These are phyloP conservation scores for Colletotrichum caudatum DNA, from an alignment of 2,329 filamentous ascomycete genomes.

Conservation along the genomic window DNA sequence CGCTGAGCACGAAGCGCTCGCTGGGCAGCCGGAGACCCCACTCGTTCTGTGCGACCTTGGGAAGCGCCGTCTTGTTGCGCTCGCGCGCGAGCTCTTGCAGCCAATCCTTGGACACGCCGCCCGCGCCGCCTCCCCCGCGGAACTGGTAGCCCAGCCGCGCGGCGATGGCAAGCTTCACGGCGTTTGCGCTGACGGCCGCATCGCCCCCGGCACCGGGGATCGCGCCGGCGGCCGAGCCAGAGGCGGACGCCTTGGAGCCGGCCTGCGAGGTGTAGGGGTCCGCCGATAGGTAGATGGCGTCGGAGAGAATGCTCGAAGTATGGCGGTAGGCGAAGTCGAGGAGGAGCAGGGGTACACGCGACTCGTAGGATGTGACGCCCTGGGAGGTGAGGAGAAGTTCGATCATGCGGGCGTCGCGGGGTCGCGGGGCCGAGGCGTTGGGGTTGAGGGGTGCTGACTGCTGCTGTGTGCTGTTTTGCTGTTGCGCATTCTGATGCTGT, in stretches of 20 bases:
- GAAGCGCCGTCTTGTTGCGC: slow-evolving; percentile 75
- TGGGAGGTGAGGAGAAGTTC: slow-evolving; percentile 84
- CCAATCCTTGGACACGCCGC: slow-evolving; percentile 78
- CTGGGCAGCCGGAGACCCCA: slow-evolving; percentile 76
- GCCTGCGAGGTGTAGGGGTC: slow-evolving; percentile 75
- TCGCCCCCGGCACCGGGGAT: slow-evolving; percentile 58
- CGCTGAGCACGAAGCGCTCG: slow-evolving; percentile 76
- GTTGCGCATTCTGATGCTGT: slow-evolving; percentile 39
- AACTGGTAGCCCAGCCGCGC: slow-evolving; percentile 78
- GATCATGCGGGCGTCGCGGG: slow-evolving; percentile 82
- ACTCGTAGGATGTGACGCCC: slow-evolving; percentile 83
- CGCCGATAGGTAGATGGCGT: slow-evolving; percentile 75
- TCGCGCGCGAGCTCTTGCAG: slow-evolving; percentile 79
- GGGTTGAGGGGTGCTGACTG: slow-evolving; percentile 45
- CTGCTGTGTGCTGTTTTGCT: slow-evolving; percentile 26
- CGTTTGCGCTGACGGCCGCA: slow-evolving; percentile 72
- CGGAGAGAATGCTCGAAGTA: slow-evolving; percentile 77
- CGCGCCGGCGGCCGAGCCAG: slow-evolving; percentile 61
- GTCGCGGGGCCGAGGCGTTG: slow-evolving; percentile 64
- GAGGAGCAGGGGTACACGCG: slow-evolving; percentile 83
- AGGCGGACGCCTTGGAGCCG: slow-evolving; percentile 63
- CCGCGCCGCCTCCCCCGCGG: slow-evolving; percentile 63
- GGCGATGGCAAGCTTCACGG: slow-evolving; percentile 79
- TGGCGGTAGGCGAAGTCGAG: slow-evolving; percentile 90
- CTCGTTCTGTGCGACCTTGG: slow-evolving; percentile 71